These are phyloP conservation scores for Colletotrichum tamarilloi DNA, from an alignment of 2,329 filamentous ascomycete species.

Conservation along the genomic window DNA sequence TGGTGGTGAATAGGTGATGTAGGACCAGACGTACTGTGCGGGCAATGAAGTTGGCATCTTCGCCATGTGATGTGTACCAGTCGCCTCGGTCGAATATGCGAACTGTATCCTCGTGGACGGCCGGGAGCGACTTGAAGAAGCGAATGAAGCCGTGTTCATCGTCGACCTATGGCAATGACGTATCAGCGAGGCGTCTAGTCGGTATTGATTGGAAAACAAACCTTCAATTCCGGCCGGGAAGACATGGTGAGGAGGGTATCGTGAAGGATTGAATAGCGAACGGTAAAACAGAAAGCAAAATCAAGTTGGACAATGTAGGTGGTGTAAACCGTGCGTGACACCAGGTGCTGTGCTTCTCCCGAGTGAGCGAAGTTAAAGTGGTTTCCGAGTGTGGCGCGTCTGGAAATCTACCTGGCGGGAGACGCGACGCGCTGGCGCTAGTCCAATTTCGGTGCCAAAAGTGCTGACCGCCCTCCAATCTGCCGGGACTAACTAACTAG, in stretches of 20 bases:
- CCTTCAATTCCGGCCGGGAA: constrained; percentile 79
- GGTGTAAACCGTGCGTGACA: constrained; percentile 1
- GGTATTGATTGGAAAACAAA: constrained; percentile 43
- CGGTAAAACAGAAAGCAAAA: constrained; percentile 1
- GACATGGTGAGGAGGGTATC: constrained; percentile 64
- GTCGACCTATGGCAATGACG: constrained; percentile 73
- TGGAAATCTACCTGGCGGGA: constrained; percentile 14
- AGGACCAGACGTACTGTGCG: constrained; percentile 66
- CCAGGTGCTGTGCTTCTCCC: constrained; percentile 4
- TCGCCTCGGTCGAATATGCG: constrained; percentile 95
- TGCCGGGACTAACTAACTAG: neutral
- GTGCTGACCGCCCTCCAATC: constrained; percentile 2
- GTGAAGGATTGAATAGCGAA: neutral
- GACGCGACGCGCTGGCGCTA: constrained; percentile 37
- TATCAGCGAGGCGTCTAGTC: neutral
- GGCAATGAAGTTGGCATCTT: constrained; percentile 86
- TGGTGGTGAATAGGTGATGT: too few relatives aligned
- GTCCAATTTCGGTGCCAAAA: neutral
- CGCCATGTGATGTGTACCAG: constrained; percentile 93
- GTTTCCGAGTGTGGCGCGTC: constrained; percentile 29
- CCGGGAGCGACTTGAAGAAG: constrained; percentile 89
- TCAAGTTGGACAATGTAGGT: neutral
- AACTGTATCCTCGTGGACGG: constrained; percentile 78
- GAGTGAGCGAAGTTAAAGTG: constrained; percentile 19
- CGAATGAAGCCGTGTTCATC: constrained; percentile 97